Evolutionary conservation across 1,284 basidiomycete genomes (phyloP).

Genomic region (Cryptococcus sp.): DNA sequence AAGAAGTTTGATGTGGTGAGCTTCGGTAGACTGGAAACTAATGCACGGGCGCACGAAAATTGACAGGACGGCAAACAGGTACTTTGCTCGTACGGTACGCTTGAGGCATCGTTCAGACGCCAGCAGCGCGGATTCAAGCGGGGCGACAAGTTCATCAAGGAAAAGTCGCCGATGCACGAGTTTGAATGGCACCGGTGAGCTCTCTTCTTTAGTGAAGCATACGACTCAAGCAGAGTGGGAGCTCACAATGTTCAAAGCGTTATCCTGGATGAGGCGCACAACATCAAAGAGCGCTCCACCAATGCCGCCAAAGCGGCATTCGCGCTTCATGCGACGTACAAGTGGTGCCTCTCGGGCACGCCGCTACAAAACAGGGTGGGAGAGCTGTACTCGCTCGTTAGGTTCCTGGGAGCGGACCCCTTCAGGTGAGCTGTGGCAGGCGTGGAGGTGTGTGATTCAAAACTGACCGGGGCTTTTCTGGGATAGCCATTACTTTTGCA

Average conservation of each 20-base stretch:
- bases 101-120: conserved; percentile 90
- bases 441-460: too few relatives aligned
- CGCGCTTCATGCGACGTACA: conserved; percentile 72
- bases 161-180: conserved; percentile 79
- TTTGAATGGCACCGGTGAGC: conserved; percentile 82
- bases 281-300: conserved; percentile 91
- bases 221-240: too few relatives aligned
- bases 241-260: conserved; percentile 23
- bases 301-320: conserved; percentile 97
- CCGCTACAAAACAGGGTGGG: conserved; percentile 94
- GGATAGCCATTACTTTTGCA: conserved; percentile 78
- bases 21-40: too few relatives aligned
- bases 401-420: conserved; percentile 84
- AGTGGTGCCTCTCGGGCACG: conserved; percentile 99
- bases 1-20: conserved; percentile 82
- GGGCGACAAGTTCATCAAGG: conserved; percentile 79
- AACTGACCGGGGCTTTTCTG: neutral
- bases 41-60: too few relatives aligned
- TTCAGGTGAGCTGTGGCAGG: conserved; percentile 52
- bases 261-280: conserved; percentile 90
- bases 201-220: conserved; percentile 49
- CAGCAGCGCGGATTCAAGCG: conserved; percentile 89
- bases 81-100: conserved; percentile 63
- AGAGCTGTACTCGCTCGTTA: conserved; percentile 91
- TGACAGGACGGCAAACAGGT: conserved; percentile 25